phyloP scores from a whole-genome alignment of 2,329 filamentous ascomycete genomes.

The Neofusicoccum sp. region DNA sequence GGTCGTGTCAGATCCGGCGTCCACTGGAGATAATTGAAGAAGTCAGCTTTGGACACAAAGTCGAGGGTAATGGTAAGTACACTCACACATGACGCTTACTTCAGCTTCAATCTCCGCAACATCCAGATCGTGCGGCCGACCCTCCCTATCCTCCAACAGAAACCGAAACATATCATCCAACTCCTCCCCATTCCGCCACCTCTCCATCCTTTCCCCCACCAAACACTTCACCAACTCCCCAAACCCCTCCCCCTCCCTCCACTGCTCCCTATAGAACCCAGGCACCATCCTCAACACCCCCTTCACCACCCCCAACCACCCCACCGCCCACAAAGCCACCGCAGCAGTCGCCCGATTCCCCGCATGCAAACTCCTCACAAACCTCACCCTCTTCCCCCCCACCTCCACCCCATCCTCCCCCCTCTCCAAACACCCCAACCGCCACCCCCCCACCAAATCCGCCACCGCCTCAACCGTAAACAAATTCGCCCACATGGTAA shows the following conservation, averaged over 20 bases:
- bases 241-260: too few relatives aligned
- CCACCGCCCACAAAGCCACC: too few relatives aligned
- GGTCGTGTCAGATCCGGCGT: constrained; percentile 38
- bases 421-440: background rate
- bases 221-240: too few relatives aligned
- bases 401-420: constrained; percentile 29
- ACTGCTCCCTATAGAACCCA: too few relatives aligned
- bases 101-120: background rate
- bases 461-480: constrained; percentile 58
- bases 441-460: constrained; percentile 35
- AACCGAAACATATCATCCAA: background rate
- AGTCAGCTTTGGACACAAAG: too few relatives aligned
- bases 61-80: too few relatives aligned
- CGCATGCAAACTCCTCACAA: too few relatives aligned
- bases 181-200: constrained; percentile 35
- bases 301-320: constrained; percentile 46
- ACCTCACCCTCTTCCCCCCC: too few relatives aligned
- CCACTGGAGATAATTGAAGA: too few relatives aligned
- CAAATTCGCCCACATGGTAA: constrained; percentile 53
- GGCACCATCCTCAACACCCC: constrained; percentile 46
- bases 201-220: constrained; percentile 43
- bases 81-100: background rate
- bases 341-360: too few relatives aligned
- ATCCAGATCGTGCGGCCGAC: background rate
- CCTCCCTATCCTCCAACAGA: background rate